These are phyloP conservation scores for Diaporthe eres DNA, from an alignment of 2,329 filamentous ascomycete genomes.

Conservation along the genomic window DNA sequence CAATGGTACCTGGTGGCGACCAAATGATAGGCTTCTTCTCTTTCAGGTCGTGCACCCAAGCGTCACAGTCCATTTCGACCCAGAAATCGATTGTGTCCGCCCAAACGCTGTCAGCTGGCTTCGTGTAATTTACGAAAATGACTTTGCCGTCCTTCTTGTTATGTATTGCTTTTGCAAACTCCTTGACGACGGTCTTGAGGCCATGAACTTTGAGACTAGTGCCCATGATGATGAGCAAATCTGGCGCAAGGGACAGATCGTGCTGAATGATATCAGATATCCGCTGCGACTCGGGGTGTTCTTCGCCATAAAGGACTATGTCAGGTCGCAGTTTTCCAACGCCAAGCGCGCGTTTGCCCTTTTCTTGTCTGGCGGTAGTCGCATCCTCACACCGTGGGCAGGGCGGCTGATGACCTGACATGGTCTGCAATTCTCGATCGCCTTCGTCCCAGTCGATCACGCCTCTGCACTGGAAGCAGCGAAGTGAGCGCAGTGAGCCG, in stretches of 20 bases:
- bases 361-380: slow-evolving; percentile 73
- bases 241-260: slow-evolving; percentile 74
- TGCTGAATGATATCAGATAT: slow-evolving; percentile 79
- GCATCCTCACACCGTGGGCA: slow-evolving; percentile 76
- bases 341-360: slow-evolving; percentile 76
- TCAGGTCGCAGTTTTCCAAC: slow-evolving; percentile 79
- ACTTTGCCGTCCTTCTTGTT: slow-evolving; percentile 74
- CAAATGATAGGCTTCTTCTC: slow-evolving; percentile 71
- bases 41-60: slow-evolving; percentile 77
- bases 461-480: slow-evolving; percentile 74
- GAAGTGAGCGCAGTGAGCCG: slow-evolving; percentile 74
- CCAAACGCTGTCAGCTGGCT: slow-evolving; percentile 80
- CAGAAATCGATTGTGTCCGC: slow-evolving; percentile 81
- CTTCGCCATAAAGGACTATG: slow-evolving; percentile 82
- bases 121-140: slow-evolving; percentile 81
- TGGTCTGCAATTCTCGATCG: slow-evolving; percentile 67
- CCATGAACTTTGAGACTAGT: slow-evolving; percentile 81
- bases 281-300: slow-evolving; percentile 77
- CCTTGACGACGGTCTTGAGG: slow-evolving; percentile 77
- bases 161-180: slow-evolving; percentile 81
- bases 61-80: slow-evolving; percentile 82
- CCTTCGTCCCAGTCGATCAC: slow-evolving; percentile 73
- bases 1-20: slow-evolving; percentile 62
- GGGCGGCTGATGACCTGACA: slow-evolving; percentile 75
- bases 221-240: slow-evolving; percentile 78